Evolutionary conservation across 2,329 filamentous ascomycete species (phyloP).

Genomic region (Verticillium albo-atrum): DNA sequence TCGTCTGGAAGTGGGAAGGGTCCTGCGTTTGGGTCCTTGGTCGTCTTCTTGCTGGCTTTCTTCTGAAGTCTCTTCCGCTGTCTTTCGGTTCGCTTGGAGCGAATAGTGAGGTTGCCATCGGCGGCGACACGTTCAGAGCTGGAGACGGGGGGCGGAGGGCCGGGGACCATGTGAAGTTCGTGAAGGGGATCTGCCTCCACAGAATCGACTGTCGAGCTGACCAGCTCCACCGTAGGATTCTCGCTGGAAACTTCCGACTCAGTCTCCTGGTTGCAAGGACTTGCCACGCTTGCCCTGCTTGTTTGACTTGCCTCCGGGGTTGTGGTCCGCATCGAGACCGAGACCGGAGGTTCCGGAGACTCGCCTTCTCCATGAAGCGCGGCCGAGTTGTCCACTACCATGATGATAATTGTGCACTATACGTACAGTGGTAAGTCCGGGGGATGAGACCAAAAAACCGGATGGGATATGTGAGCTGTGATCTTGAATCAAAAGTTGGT

Average conservation of each 20-base stretch:
- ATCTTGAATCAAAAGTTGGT: too few species aligned
- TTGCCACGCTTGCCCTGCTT: too few species aligned
- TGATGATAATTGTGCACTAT: too few species aligned
- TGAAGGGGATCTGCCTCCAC: background rate
- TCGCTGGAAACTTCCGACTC: background rate
- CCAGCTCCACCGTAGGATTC: background rate
- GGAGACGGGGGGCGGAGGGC: constrained; percentile 5
- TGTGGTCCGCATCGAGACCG: too few species aligned
- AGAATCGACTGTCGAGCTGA: background rate
- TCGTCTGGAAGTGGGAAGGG: constrained; percentile 49
- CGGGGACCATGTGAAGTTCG: background rate
- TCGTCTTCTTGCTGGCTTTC: constrained; percentile 1
- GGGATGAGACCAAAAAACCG: too few species aligned
- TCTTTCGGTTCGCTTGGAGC: constrained; percentile 11
- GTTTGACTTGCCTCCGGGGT: too few species aligned
- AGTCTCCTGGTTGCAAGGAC: too few species aligned
- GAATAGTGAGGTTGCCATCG: constrained; percentile 4
- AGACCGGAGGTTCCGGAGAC: too few species aligned
- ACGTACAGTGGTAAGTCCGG: too few species aligned
- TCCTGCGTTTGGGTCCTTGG: constrained; percentile 16
- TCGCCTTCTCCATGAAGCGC: too few species aligned
- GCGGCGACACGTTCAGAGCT: constrained; percentile 7
- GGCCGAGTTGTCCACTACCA: too few species aligned
- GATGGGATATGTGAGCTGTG: too few species aligned
- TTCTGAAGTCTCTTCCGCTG: constrained; percentile 9